Conservation (phyloP, 2,329 filamentous ascomycete species). For the Daldinia sp. region DNA sequence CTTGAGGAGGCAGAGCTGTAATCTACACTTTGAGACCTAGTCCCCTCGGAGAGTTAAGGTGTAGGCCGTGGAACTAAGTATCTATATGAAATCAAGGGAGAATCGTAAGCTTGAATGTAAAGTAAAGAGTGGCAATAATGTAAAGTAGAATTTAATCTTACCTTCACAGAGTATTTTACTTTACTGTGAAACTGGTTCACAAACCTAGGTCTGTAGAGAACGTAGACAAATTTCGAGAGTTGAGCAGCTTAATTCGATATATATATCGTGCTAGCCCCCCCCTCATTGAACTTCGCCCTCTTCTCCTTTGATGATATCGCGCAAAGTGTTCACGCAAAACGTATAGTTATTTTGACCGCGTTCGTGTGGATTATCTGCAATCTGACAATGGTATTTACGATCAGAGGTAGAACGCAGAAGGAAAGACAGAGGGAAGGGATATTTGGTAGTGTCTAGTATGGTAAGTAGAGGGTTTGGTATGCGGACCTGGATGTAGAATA, state of each 20-base stretch:
- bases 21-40: constrained; percentile 14
- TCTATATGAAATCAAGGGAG: constrained; percentile 31
- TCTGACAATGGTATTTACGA: background rate
- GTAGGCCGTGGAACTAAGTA: constrained; percentile 29
- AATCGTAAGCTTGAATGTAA: constrained; percentile 36
- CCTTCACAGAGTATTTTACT: constrained; percentile 16
- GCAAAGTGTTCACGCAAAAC: background rate
- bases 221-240: background rate
- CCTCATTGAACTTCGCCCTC: background rate
- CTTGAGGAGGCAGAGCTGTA: constrained; percentile 11
- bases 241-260: constrained; percentile 1
- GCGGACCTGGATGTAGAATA: background rate
- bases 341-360: background rate
- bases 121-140: constrained; percentile 16
- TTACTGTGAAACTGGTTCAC: background rate
- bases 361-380: background rate
- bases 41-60: constrained; percentile 38
- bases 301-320: background rate
- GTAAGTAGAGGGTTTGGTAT: background rate
- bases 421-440: constrained; percentile 1
- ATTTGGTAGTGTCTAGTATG: background rate
- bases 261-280: background rate
- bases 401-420: background rate
- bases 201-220: background rate
- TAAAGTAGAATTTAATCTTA: constrained; percentile 25